Evolutionary conservation across 176 grass and related monocot genomes (phyloP), one percentile per base, ranked within the genome.

Genomic region (Avena sativa): DNA sequence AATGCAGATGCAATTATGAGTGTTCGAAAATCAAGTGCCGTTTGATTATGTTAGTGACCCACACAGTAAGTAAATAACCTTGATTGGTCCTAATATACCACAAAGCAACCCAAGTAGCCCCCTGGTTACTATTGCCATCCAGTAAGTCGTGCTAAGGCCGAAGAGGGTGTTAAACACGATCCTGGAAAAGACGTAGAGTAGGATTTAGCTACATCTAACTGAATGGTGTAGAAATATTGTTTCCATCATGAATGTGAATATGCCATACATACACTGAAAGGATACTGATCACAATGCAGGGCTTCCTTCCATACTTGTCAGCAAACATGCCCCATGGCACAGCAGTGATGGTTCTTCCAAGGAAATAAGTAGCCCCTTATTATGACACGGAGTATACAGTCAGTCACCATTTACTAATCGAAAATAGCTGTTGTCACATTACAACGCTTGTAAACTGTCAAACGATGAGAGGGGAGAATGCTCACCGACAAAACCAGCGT

Each of bases 251-350:
- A 26, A 34, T 16, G 6, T 70, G 14, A 75, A 51, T 79, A 26
- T 26, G 68, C 32, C 91, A 49, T 92, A 95, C 91, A 49, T 92
- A 95, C 93, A 95, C 83, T 55, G 93, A 85, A 56, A 92, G 58
- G 6, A 95, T 91, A 69, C 89, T 91, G 85, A 91, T 93, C 40
- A 91, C 46, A 58, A 95, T 89, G 85, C 91, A 90, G 12, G 86
- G 91, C 21, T 95, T 95, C 71, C 93, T 87, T 64, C 93, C 93
- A 80, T 91, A 91, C 84, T 90, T 88, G 89, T 95, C 93, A 76
- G 93, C 93, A 84, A 95, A 86, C 34, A 91, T 82, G 56, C 93
- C 93, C 93, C 93, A 95, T 32, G 91, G 89, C 65, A 92, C 86
- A 63, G 93, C 87, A 75, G 86, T 91, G 62, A 91, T 76, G 52